Evolutionary conservation across 768 basidiomycete genomes (phyloP), one percentile per base, ranked within the genome.

Genomic region (Exidia glandulosa): DNA sequence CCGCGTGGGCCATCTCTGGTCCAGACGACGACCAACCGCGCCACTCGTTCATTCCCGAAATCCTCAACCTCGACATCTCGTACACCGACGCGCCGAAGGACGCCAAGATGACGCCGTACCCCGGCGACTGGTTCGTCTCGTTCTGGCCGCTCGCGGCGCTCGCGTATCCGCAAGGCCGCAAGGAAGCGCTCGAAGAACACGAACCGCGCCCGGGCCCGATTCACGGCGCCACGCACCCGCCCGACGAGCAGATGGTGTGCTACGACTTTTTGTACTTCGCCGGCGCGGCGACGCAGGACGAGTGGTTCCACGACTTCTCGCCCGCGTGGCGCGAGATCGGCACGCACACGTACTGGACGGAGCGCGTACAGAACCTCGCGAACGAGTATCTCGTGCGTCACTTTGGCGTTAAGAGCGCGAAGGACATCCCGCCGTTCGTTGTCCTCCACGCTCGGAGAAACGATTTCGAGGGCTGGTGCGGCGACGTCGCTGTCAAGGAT

Each of bases 241-340:
- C 75, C 19, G 74, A 75, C 59, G 72, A 74, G 56, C 75, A 75
- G 25, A 60, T 76, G 57, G 61, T 71, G n/a, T 76, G 75, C 64
- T 74, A 71, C 59, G 75, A 76, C 57, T 75, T 73, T 54, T 63
- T 76, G 31, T 76, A 76, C 62, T 76, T 72, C 60, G 67, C 70
- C n/a, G 70, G 72, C 57, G 73, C 9, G 58, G 62, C 25, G 63
- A 65, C 57, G 70, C 32, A 37, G 50, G 62, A 56, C 45, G 65
- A 66, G 34, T 66, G 65, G 65, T 61, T 61, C 54, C 75, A 73
- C 57, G 82, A 84, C 60, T 84, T 77, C 64, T 78, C 78, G 59
- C 82, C 82, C 23, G 81, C 77, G 19, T 85, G 83, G 83, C 70
- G 77, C 63, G 76, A 76, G 66, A 80, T 79, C 33, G 82, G 80